Evolutionary conservation across 2,329 filamentous ascomycete genomes (phyloP), one percentile per base, ranked within the genome.

Genomic region (Apiospora hydei): DNA sequence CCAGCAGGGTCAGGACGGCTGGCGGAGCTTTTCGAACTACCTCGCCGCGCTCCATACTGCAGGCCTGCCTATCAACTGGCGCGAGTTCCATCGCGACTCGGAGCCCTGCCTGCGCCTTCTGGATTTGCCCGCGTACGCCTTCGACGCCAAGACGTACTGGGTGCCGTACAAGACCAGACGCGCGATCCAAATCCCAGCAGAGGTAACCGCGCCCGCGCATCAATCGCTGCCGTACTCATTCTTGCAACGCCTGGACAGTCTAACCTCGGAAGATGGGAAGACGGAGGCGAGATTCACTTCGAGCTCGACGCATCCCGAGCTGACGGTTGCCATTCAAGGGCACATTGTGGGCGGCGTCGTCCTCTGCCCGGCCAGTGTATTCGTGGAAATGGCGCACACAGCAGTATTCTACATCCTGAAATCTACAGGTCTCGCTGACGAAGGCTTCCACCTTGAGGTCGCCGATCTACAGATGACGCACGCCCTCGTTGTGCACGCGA

Each of bases 111-210:
- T 67, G 66, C 66, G 30, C n/a, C 41, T 67, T 21, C 41, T 67
- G 41, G 26, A 67, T 16, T 18, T 67, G 41, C 66, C 66, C n/a
- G 13, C 41, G n/a, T 67, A 67, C 41, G 66, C 66, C 41, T 67
- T 67, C 66, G 66, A 67, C 46, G 26, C 66, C 41, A 67, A 67
- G 66, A 67, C 66, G n/a, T 67, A 67, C 38, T 67, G 66, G 66
- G 66, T 46, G n/a, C 66, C 66, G n/a, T 67, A 67, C 66, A 67
- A 67, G n/a, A 67, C 66, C 4, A 46, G 66, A 18, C 66, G 38
- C 18, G n/a, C 41, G 41, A 1, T 67, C 3, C 66, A 67, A 46
- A 21, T 2, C 46, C 8, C 41, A 10, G 41, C 13, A 10, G 66
- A 46, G 13, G 41, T 11, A 46, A 13, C 44, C 4, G 11, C 26